Percentiles rank a stretch among this genome's conserved stretches.
Conservation (phyloP, 1,284 basidiomycete species). For the Leccinum proximum region DNA sequence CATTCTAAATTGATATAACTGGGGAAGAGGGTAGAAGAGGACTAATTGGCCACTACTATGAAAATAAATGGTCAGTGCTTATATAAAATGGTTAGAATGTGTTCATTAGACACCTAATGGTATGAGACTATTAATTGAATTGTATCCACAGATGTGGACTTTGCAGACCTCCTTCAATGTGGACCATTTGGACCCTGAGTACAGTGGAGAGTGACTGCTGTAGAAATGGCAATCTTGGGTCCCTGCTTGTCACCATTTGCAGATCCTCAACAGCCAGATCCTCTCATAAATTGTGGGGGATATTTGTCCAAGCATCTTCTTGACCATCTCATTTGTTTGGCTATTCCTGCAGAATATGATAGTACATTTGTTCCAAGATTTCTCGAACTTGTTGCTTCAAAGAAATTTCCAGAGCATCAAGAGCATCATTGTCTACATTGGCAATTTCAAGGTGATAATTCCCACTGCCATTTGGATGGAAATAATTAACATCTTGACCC, state of each 20-base stretch:
- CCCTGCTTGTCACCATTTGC: background rate
- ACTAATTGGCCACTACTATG: too few relatives aligned
- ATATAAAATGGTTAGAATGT: too few relatives aligned
- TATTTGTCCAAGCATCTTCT: background rate
- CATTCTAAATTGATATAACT: too few relatives aligned
- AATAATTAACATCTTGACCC: background rate
- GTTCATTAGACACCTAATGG: too few relatives aligned
- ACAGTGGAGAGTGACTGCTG: background rate
- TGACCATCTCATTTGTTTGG: background rate
- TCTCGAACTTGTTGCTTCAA: background rate
- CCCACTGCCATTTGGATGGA: background rate
- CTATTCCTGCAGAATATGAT: background rate
- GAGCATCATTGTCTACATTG: background rate
- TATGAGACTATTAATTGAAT: too few relatives aligned
- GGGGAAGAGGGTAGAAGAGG: too few relatives aligned
- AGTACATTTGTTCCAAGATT: background rate
- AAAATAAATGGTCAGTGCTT: too few relatives aligned
- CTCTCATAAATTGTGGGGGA: background rate
- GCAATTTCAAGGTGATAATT: background rate
- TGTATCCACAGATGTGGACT: too few relatives aligned
- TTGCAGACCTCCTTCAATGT: too few relatives aligned
- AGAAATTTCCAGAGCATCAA: background rate
- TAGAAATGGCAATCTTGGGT: background rate
- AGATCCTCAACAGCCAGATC: background rate
- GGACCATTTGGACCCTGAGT: too few relatives aligned